These are phyloP conservation scores for Phialophora verrucosa DNA, from an alignment of 2,329 filamentous ascomycete genomes.

Conservation along the genomic window DNA sequence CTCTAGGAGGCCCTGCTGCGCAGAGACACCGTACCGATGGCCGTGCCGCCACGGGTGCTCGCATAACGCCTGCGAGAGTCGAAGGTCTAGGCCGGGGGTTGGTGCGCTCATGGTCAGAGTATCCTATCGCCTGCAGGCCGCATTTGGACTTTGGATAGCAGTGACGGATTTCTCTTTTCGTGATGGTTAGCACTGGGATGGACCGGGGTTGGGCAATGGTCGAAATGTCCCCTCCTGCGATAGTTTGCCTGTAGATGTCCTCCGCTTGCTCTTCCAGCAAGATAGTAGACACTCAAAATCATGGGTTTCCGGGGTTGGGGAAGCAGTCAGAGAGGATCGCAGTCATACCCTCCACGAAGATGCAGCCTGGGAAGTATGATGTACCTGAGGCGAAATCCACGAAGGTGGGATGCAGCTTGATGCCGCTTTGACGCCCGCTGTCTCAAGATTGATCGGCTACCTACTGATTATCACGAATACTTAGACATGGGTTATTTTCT, in stretches of 20 bases:
- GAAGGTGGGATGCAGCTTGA: slow-evolving; percentile 3
- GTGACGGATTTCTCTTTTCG: not conserved
- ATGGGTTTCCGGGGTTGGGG: not conserved
- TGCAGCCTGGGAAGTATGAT: not conserved
- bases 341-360: not conserved
- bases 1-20: slow-evolving; percentile 73
- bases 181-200: not conserved
- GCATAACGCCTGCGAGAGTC: slow-evolving; percentile 82
- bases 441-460: not conserved
- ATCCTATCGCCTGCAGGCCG: slow-evolving; percentile 6
- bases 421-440: slow-evolving; percentile 2
- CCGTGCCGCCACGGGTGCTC: slow-evolving; percentile 74
- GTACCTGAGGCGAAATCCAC: not conserved
- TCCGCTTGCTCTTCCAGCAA: not conserved
- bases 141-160: slow-evolving; percentile 24
- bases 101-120: slow-evolving; percentile 45
- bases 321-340: not conserved
- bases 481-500: not conserved
- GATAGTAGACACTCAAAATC: not conserved
- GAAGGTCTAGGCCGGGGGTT: slow-evolving; percentile 68
- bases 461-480: not conserved
- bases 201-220: not conserved
- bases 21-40: slow-evolving; percentile 76
- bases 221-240: not conserved
- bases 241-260: not conserved